phyloP scores from a whole-genome alignment of 352 stramenopile genomes.

The Pythium sukuiense region DNA sequence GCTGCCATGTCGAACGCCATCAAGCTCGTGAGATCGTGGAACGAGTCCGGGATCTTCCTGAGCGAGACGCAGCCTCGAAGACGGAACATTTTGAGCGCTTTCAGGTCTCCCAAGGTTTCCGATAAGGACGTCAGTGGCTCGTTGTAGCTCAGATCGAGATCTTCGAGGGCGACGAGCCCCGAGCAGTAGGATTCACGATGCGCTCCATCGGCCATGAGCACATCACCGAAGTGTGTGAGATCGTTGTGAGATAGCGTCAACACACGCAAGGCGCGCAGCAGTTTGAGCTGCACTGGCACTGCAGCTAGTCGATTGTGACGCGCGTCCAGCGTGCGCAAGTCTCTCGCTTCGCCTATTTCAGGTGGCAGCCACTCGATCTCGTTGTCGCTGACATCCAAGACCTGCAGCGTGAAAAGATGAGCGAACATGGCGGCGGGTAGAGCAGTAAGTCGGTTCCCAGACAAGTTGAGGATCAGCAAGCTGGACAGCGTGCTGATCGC shows the following conservation, averaged over 20 bases:
- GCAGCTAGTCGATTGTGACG: constrained; percentile 49
- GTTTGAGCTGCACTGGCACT: constrained; percentile 34
- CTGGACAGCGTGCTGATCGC: constrained; percentile 52
- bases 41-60: constrained; percentile 40
- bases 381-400: constrained; percentile 59
- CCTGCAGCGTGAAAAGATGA: constrained; percentile 58
- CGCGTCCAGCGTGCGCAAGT: constrained; percentile 48
- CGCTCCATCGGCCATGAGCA: not conserved
- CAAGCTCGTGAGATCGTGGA: constrained; percentile 44
- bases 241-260: constrained; percentile 51
- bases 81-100: constrained; percentile 35
- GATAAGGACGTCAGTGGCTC: constrained; percentile 31
- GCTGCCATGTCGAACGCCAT: constrained; percentile 40
- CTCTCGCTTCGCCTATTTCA: constrained; percentile 52
- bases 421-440: constrained; percentile 54
- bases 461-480: constrained; percentile 65
- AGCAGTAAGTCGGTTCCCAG: constrained; percentile 44
- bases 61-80: constrained; percentile 43
- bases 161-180: constrained; percentile 40
- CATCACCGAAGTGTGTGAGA: constrained; percentile 44
- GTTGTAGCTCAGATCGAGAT: constrained; percentile 59
- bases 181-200: constrained; percentile 31
- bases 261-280: constrained; percentile 39
- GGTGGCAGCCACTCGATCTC: constrained; percentile 42
- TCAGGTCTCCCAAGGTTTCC: constrained; percentile 40